Percentiles rank a stretch among this genome's conserved stretches.
These are phyloP conservation scores for Rhododendron kiyosumense DNA, from an alignment of 148 eudicot genomes.

Conservation along the genomic window DNA sequence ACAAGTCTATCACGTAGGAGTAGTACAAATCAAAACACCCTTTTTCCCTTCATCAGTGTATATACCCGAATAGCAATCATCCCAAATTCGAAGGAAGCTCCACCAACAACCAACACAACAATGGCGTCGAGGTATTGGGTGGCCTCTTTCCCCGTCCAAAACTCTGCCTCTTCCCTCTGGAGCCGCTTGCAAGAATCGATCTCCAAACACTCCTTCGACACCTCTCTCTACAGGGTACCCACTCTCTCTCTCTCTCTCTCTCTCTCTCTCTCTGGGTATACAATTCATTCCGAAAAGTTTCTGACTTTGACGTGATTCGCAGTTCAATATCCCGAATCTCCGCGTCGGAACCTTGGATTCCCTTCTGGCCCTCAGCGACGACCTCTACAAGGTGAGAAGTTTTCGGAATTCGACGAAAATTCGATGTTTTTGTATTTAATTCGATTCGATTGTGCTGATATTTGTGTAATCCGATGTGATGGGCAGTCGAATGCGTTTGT, in stretches of 20 bases:
- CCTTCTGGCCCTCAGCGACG: constrained; percentile 79
- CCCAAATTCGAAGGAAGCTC: not conserved
- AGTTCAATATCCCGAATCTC: constrained; percentile 98
- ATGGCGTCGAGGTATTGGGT: constrained; percentile 94
- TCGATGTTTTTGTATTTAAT: not conserved
- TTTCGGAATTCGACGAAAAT: not conserved
- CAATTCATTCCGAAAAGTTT: not conserved
- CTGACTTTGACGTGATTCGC: constrained; percentile 17
- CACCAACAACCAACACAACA: constrained; percentile 6
- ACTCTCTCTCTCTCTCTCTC: not conserved
- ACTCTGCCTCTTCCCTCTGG: constrained; percentile 60
- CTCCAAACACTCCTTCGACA: constrained; percentile 81
- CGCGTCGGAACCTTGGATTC: constrained; percentile 92
- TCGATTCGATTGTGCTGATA: not conserved
- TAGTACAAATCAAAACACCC: no score
- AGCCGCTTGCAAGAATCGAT: constrained; percentile 70
- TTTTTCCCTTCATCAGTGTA: no score
- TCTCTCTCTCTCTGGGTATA: not conserved
- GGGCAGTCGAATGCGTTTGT: constrained; percentile 63
- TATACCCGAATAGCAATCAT: not conserved
- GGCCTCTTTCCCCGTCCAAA: constrained; percentile 77
- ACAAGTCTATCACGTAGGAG: no score
- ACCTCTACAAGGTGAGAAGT: constrained; percentile 63
- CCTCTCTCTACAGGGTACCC: constrained; percentile 72
- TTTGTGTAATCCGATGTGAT: constrained; percentile 44